Base-by-base conservation (phyloP, 495 filamentous ascomycete genomes). In the Sphaerosporella brunnea region DNA sequence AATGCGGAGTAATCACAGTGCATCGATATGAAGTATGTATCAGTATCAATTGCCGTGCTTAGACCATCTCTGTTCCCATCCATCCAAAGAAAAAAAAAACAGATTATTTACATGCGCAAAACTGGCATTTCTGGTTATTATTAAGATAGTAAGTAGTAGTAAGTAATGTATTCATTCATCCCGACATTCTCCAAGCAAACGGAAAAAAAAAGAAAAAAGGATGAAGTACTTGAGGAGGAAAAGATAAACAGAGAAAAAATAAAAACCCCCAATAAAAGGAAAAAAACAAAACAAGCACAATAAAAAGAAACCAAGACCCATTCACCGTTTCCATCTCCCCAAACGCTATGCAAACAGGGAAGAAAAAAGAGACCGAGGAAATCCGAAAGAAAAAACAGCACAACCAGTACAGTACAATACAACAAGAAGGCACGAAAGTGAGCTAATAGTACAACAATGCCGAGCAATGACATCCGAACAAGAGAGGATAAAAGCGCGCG, bases 361-460 rank as follows among this genome's bases (percentile, higher is more conserved):
- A 43, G 26, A 23, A 43, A 43, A 24, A 26, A 43, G 8, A 43
- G 24, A 11, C 40, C 39, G 23, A 24, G 26, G 26, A 43, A 24
- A 11, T 11, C 10, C 13, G 13, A 24, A 43, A 43, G 11, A 8
- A 26, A 5, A 43, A 8, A 25, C 19, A 24, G 37, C 24, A 43
- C 40, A 24, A 26, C n/a, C 18, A 18, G 13, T 25, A 43, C 40
- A 43, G 26, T 10, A 24, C 19, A 26, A 43, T 25, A n/a, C 13
- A 23, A 26, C 10, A 43, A 19, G 26, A 8, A 37, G 4, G 16
- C 11, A 10, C 24, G 24, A 26, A 26, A 24, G 13, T 18, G 20
- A 40, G 40, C 40, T 43, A 43, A 20, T 43, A 43, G 40, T 43
- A 43, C 40, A 43, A 43, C 37, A 43, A 43, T 26, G 40, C 40